Evolutionary conservation across 2,329 filamentous ascomycete species (phyloP), one percentile per base, ranked within the genome.

Genomic region (Calcarisporium arbuscula): DNA sequence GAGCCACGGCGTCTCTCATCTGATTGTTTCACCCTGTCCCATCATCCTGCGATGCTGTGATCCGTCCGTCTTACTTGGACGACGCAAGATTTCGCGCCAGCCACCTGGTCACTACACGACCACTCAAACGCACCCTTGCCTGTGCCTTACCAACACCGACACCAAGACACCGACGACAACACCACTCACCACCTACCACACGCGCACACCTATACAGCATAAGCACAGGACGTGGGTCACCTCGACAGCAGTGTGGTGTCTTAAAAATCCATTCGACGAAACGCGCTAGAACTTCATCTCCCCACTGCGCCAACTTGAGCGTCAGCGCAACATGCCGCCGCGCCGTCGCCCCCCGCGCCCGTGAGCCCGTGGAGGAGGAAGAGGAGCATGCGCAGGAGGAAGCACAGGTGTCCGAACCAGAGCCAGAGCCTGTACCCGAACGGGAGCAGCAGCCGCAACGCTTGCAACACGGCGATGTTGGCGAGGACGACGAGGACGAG

Each of bases 281-380:
- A n/a, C n/a, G n/a, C n/a, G n/a, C n/a, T n/a, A n/a, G n/a, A n/a
- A n/a, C n/a, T n/a, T n/a, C n/a, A n/a, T n/a, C n/a, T n/a, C n/a
- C n/a, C n/a, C n/a, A n/a, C n/a, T n/a, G n/a, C n/a, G 27, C 35
- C 11, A 30, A 22, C 33, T 22, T 32, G 31, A 21, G 28, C 38
- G 39, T 37, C 32, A 44, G 44, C 48, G 44, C 50, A 52, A 39
- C 47, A 61, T 61, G 57, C 48, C 56, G 57, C 48, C 56, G 52
- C 56, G 57, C 49, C 57, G 57, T 47, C 53, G 58, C 46, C 46
- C 52, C n/a, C 41, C 56, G 54, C 43, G 52, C 47, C 35, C 48
- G 53, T 46, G 53, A 55, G 46, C 48, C 49, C 28, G 47, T 35
- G 21, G 40, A 42, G 34, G 54, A 52, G 39, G 50, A 54, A 28